Percentiles rank a stretch among this genome's conserved stretches.
Evolutionary conservation across 306 rosid genomes (phyloP).

Genomic region (Rubus parviflorus): DNA sequence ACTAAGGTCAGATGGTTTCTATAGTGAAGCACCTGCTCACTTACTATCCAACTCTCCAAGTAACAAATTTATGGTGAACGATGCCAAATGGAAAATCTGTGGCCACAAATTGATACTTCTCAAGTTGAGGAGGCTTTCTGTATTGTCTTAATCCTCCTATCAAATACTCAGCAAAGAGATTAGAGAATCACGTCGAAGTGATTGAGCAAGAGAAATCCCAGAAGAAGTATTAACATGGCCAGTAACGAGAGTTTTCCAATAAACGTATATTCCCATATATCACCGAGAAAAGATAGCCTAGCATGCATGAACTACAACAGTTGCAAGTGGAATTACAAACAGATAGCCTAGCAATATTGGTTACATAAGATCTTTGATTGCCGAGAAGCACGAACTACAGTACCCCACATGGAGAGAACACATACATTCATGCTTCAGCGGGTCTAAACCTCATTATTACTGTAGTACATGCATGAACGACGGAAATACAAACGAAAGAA

Average conservation of each 20-base stretch:
- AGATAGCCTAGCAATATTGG: not conserved
- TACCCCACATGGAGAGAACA: not conserved
- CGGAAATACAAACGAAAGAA: not conserved
- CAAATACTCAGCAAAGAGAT: not conserved
- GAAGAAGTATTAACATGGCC: not conserved
- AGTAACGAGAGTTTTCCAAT: not conserved
- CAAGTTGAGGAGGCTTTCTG: no score
- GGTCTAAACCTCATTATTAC: not conserved
- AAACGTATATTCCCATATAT: not conserved
- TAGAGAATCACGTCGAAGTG: not conserved
- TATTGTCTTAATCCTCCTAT: not conserved
- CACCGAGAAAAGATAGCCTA: not conserved
- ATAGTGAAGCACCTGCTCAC: not conserved
- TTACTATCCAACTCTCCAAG: not conserved
- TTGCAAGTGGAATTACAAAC: not conserved
- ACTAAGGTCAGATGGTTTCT: not conserved
- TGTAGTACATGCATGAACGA: not conserved
- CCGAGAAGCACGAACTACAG: conserved; percentile 1
- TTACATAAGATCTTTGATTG: not conserved
- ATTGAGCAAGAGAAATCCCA: not conserved
- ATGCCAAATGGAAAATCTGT: no score
- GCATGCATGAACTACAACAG: not conserved
- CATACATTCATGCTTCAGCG: not conserved
- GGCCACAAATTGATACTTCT: no score
- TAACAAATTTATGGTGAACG: not conserved